Percentiles rank a stretch among this genome's conserved stretches.
Conservation (phyloP, 768 basidiomycete species). For the Boletus sp. region DNA sequence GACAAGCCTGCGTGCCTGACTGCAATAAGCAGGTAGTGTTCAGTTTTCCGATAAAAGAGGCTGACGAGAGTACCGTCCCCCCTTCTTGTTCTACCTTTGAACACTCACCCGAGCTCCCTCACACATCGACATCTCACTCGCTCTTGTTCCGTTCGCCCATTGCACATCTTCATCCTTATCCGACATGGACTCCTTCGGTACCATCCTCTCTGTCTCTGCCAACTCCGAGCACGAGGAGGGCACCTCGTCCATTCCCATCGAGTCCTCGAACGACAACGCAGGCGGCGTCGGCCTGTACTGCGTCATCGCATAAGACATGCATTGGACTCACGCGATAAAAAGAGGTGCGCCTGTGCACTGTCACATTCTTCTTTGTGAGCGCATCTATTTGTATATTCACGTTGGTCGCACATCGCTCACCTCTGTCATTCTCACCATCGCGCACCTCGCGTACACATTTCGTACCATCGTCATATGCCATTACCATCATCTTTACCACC, state of each 20-base stretch:
- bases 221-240: slow-evolving; percentile 3
- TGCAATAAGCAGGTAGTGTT: no score
- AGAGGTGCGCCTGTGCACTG: neutral
- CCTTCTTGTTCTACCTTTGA: neutral
- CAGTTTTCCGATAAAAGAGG: no score
- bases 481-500: slow-evolving; percentile 1
- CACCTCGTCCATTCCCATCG: slow-evolving; percentile 13
- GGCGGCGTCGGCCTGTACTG: slow-evolving; percentile 10
- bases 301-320: slow-evolving; percentile 19
- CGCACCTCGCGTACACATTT: slow-evolving; percentile 3
- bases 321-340: neutral
- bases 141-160: neutral
- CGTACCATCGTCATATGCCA: slow-evolving; percentile 5
- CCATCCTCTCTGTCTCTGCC: slow-evolving; percentile 15
- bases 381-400: neutral
- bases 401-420: slow-evolving; percentile 2
- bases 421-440: slow-evolving; percentile 5
- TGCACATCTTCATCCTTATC: neutral
- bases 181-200: slow-evolving; percentile 23
- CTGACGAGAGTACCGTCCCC: no score
- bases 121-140: neutral
- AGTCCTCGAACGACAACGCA: slow-evolving; percentile 1
- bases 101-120: neutral
- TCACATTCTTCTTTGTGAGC: slow-evolving; percentile 23
- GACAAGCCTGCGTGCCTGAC: no score